A percentile compares a stretch with the other conserved stretches of the same genome.
Conservation (phyloP, 345 rosid genomes). For the Lepidium sativum region DNA sequence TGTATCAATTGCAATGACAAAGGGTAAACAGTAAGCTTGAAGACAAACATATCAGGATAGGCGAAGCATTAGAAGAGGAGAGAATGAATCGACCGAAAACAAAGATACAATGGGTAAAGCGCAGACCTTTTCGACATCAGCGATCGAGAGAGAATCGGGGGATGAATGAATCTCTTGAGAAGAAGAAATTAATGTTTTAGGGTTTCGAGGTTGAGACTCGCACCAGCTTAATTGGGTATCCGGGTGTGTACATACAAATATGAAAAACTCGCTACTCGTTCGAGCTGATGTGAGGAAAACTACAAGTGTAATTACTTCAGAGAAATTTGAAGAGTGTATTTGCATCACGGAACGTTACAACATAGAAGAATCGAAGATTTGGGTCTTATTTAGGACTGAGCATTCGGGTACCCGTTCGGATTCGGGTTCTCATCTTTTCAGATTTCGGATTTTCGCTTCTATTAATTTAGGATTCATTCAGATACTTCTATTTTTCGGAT, state of each 20-base stretch:
- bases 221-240: background rate
- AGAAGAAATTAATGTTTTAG: background rate
- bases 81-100: background rate
- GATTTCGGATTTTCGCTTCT: too few species aligned
- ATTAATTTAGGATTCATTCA: too few species aligned
- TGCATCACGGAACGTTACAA: too few species aligned
- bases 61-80: background rate
- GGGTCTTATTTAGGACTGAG: too few species aligned
- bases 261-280: too few species aligned
- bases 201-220: background rate
- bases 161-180: background rate
- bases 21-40: background rate
- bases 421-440: too few species aligned
- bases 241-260: background rate
- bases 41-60: background rate
- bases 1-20: background rate
- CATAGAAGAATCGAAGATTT: too few species aligned
- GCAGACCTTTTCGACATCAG: constrained; percentile 26
- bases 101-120: background rate
- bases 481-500: too few species aligned
- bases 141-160: background rate
- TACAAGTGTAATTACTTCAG: too few species aligned
- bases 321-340: too few species aligned
- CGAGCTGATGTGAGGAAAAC: too few species aligned
- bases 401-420: too few species aligned